Base-by-base conservation (phyloP, 441 rosid species). In the Arabidopsis hybrid region DNA sequence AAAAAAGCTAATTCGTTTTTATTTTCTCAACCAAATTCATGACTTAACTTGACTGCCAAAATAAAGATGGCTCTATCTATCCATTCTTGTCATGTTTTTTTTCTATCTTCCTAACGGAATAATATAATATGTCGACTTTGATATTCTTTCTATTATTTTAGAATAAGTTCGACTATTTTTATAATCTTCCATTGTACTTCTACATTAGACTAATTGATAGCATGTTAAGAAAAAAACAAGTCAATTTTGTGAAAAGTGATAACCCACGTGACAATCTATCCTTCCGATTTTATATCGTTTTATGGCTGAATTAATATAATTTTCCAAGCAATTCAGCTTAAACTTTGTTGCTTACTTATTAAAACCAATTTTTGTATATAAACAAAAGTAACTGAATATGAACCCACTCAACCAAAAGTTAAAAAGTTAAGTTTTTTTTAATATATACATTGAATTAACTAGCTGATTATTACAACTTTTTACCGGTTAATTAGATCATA, bases 21-120 rank as follows among this genome's bases (percentile, higher is more conserved):
- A 52, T 67, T 72, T 55, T 34, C 65, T 47, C 80, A 72, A 67
- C 77, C 68, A 71, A 52, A 77, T 58, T 49, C 59, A 57, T 71
- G 62, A 50, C 56, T 64, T 70, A 58, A 65, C 72, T 71, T 77
- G 73, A 66, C 64, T 38, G 73, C 73, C 73, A 72, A 65, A 59
- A 72, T 60, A 60, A 66, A 72, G 49, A 77, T 72, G 77, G 69
- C 77, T 72, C 31, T 61, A 9, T 67, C 65, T 31, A 38, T 60
- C 36, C 21, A 53, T 65, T 38, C 51, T 60, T 17, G 65, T 72
- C 65, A 57, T 65, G 61, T 43, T 51, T 9, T 40, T 36, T 64
- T 34, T 8, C 26, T 21, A 1, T 17, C 10, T 49, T 35, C 38
- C 69, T 52, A 32, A 60, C 65, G 35, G 51, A 60, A 65, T 66